phyloP scores from a whole-genome alignment of 1,284 basidiomycete genomes.

The Austropuccinia psidii region DNA sequence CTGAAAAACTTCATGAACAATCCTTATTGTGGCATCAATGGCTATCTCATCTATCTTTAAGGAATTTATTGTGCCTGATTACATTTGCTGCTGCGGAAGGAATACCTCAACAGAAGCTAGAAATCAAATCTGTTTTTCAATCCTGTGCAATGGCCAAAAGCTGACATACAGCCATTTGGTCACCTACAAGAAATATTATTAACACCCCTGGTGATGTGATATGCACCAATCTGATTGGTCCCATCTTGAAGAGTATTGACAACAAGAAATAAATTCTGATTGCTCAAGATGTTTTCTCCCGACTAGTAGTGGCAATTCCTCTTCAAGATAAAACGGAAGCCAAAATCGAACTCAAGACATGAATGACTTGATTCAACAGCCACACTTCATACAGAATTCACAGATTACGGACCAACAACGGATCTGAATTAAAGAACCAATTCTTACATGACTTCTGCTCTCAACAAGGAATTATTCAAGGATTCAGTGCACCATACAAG shows the following conservation, averaged over 20 bases:
- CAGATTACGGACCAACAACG: not conserved
- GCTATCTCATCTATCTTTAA: too few species aligned
- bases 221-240: not conserved
- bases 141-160: not conserved
- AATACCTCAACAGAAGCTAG: too few species aligned
- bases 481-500: not conserved
- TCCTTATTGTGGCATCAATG: too few species aligned
- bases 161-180: not conserved
- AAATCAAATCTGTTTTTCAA: not conserved
- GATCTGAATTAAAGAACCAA: not conserved
- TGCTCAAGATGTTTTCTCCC: not conserved
- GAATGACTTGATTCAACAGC: not conserved
- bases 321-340: not conserved
- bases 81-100: too few species aligned
- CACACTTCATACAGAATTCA: not conserved
- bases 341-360: not conserved
- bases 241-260: not conserved
- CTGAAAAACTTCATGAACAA: too few species aligned
- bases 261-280: not conserved
- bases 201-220: not conserved
- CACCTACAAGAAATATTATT: not conserved
- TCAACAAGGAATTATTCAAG: not conserved
- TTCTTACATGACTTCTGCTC: not conserved
- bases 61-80: too few species aligned
- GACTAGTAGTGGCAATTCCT: not conserved